Evolutionary conservation across 2,329 filamentous ascomycete species (phyloP).

Genomic region (Bipolaris sorokiniana): DNA sequence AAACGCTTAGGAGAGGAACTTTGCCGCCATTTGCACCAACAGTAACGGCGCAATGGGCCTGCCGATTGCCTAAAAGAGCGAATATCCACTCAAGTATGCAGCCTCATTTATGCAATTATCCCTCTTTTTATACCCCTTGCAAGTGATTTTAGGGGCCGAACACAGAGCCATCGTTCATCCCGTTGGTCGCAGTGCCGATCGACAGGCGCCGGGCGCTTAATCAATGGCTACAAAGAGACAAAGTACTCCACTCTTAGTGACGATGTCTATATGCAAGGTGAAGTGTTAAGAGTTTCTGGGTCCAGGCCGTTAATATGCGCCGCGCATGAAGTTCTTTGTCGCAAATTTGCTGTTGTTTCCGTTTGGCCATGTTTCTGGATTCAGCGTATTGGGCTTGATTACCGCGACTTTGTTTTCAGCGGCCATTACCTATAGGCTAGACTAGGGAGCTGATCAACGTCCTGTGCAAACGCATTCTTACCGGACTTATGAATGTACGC

Average conservation of each 20-base stretch:
- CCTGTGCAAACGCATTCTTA: not conserved
- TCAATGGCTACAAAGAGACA: conserved; percentile 12
- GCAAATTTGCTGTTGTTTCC: not conserved
- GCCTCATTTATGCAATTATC: conserved; percentile 13
- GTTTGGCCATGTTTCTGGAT: not conserved
- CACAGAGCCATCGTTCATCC: conserved; percentile 14
- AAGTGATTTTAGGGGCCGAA: conserved; percentile 9
- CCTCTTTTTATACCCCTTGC: conserved; percentile 7
- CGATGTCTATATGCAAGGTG: conserved; percentile 1
- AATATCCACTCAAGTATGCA: not conserved
- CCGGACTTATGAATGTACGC: not conserved
- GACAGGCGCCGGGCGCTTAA: conserved; percentile 19
- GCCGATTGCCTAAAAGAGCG: not conserved
- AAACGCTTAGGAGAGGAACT: conserved; percentile 1
- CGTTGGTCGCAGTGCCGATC: conserved; percentile 6
- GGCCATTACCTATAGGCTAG: not conserved
- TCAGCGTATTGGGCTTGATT: not conserved
- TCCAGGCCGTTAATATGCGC: not conserved
- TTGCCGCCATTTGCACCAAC: conserved; percentile 14
- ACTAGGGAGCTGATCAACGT: not conserved
- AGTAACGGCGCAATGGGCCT: not conserved
- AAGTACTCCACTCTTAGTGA: conserved; percentile 3
- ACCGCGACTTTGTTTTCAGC: not conserved
- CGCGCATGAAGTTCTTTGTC: not conserved
- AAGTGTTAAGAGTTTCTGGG: not conserved